Conservation (phyloP, 176 grass and related monocot species). For the Microstegium vimineum region DNA sequence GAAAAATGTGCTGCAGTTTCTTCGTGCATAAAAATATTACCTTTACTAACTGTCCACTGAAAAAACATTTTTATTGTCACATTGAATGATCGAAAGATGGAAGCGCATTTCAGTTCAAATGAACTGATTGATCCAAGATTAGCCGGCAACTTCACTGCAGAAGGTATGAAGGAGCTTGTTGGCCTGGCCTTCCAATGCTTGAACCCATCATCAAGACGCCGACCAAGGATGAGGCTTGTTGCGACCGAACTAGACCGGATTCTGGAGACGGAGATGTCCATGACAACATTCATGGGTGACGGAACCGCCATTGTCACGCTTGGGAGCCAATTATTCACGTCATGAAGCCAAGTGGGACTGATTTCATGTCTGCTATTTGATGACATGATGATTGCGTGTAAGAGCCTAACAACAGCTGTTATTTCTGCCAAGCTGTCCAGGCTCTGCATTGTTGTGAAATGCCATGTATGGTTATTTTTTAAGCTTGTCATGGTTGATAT, state of each 20-base stretch:
- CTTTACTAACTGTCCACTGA: slow-evolving; percentile 23
- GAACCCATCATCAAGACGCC: slow-evolving; percentile 54
- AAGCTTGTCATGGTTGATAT: slow-evolving; percentile 50
- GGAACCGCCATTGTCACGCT: slow-evolving; percentile 90
- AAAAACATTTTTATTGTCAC: slow-evolving; percentile 17
- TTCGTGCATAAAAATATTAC: background rate
- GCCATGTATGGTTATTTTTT: slow-evolving; percentile 50
- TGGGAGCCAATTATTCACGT: slow-evolving; percentile 91
- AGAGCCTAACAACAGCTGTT: slow-evolving; percentile 40
- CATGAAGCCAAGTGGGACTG: slow-evolving; percentile 30
- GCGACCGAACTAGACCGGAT: slow-evolving; percentile 67
- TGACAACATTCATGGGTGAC: slow-evolving; percentile 90
- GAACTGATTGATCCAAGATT: slow-evolving; percentile 78
- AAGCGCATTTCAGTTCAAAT: slow-evolving; percentile 54
- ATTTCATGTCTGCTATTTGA: slow-evolving; percentile 61
- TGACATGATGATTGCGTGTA: slow-evolving; percentile 44
- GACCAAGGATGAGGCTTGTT: slow-evolving; percentile 67
- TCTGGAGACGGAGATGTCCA: slow-evolving; percentile 84
- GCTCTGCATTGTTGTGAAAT: slow-evolving; percentile 35
- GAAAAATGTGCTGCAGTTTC: background rate
- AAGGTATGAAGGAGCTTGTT: slow-evolving; percentile 82
- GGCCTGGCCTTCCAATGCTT: slow-evolving; percentile 69
- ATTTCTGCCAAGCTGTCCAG: slow-evolving; percentile 39
- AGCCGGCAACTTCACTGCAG: slow-evolving; percentile 75
- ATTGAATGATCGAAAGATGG: slow-evolving; percentile 51